Percentiles rank a stretch among this genome's conserved stretches.
Evolutionary conservation across 2,329 filamentous ascomycete species (phyloP).

Genomic region (Fusarium multiceps): DNA sequence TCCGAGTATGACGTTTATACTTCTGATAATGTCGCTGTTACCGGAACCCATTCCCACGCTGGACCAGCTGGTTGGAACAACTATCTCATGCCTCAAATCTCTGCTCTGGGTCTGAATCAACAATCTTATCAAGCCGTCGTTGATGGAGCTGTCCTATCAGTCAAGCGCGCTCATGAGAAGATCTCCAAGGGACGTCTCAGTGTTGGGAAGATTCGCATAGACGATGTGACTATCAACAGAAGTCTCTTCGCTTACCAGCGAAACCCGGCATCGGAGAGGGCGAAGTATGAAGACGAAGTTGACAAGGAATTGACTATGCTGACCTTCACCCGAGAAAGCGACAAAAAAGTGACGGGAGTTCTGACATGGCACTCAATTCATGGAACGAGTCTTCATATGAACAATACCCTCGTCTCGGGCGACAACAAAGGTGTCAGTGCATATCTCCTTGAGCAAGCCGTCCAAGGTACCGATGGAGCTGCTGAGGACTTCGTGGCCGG

Average conservation of each 20-base stretch:
- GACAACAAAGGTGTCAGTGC: constrained; percentile 16
- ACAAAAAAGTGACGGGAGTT: background rate
- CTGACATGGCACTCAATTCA: constrained; percentile 4
- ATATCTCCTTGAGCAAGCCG: background rate
- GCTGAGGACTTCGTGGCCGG: constrained; percentile 8
- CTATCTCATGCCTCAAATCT: constrained; percentile 17
- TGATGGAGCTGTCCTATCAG: background rate
- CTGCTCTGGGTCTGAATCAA: background rate
- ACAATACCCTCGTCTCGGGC: background rate
- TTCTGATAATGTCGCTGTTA: constrained; percentile 3
- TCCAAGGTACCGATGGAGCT: background rate
- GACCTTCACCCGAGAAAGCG: background rate
- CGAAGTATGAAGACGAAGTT: background rate
- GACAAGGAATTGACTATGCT: constrained; percentile 22
- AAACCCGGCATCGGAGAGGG: background rate
- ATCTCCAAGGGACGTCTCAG: background rate
- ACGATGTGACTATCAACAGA: constrained; percentile 13
- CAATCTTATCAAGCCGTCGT: constrained; percentile 10
- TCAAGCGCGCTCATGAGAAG: constrained; percentile 4
- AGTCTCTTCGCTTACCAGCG: constrained; percentile 9
- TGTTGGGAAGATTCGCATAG: constrained; percentile 7
- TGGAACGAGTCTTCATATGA: constrained; percentile 11
- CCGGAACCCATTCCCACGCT: background rate
- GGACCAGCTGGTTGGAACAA: constrained; percentile 15
- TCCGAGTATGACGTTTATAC: background rate